Evolutionary conservation across 176 grass and related monocot species (phyloP).

Genomic region (Phoenix roebelenii): DNA sequence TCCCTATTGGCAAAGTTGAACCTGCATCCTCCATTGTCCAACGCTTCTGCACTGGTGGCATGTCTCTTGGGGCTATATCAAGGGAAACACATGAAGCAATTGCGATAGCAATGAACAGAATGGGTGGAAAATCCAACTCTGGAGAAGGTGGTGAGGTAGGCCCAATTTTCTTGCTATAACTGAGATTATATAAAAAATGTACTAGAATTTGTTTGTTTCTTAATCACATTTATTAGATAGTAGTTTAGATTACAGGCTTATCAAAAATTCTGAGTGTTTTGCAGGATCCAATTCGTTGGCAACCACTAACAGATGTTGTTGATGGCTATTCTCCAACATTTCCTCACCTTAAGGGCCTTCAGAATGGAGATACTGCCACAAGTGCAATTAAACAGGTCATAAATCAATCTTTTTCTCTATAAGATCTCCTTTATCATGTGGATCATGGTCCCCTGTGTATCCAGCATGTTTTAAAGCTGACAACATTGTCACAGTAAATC

Average conservation of each 20-base stretch:
- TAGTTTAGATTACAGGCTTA: no score
- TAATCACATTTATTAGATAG: no score
- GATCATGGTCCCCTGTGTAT: no score
- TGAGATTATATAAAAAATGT: conserved; percentile 9
- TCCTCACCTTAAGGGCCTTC: conserved; percentile 99
- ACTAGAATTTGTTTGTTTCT: no score
- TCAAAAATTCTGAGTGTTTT: conserved; percentile 1
- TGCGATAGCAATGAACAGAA: conserved; percentile 97
- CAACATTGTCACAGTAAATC: no score
- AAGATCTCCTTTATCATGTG: background rate
- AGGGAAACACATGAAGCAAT: conserved; percentile 99
- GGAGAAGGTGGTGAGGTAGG: conserved; percentile 99
- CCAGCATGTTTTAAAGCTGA: no score
- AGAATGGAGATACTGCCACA: conserved; percentile 98
- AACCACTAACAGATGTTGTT: conserved; percentile 80
- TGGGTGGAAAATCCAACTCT: conserved; percentile 97
- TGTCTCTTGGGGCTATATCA: conserved; percentile 99
- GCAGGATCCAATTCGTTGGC: conserved; percentile 97
- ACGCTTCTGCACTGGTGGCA: conserved; percentile 99
- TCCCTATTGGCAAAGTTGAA: conserved; percentile 98
- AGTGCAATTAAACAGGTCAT: conserved; percentile 98
- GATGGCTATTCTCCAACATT: conserved; percentile 99
- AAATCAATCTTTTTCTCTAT: conserved; percentile 5
- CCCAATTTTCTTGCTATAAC: conserved; percentile 17
- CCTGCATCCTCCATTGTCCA: conserved; percentile 80